These are phyloP conservation scores for Solanum medicagineum DNA, from an alignment of 257 asterid species.

Conservation along the genomic window DNA sequence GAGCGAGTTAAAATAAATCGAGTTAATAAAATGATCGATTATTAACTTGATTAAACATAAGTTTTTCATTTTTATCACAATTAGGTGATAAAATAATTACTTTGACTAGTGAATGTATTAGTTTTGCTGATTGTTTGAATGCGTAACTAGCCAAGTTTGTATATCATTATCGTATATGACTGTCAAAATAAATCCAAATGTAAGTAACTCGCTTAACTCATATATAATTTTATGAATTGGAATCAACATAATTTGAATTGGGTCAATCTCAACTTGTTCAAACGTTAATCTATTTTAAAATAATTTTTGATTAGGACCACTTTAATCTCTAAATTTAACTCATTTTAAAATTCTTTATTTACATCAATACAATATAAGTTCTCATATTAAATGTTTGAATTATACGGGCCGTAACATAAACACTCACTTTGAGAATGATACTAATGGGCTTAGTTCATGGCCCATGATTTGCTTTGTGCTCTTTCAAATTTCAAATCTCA, in stretches of 20 bases:
- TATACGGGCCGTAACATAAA: not conserved
- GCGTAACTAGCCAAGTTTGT: not conserved
- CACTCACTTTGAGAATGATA: not conserved
- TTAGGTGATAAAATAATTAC: not conserved
- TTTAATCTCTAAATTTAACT: too few species aligned
- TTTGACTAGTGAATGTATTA: not conserved
- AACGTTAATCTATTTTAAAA: too few species aligned
- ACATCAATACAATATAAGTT: too few species aligned
- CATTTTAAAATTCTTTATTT: too few species aligned
- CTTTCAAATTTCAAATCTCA: not conserved
- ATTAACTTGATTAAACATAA: not conserved
- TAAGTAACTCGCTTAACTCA: too few species aligned
- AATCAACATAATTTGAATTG: too few species aligned
- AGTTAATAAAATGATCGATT: not conserved
- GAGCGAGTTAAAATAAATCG: not conserved
- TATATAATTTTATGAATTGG: too few species aligned
- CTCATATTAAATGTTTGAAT: too few species aligned
- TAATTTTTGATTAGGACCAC: too few species aligned
- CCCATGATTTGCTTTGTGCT: not conserved
- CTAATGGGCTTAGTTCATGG: not conserved
- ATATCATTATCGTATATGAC: not conserved
- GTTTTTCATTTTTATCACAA: not conserved
- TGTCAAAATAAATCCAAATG: too few species aligned
- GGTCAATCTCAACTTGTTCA: too few species aligned
- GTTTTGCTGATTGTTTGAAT: not conserved